Evolutionary conservation across 2,329 filamentous ascomycete species (phyloP), one percentile per base, ranked within the genome.

Genomic region (Penicillium olsonii): DNA sequence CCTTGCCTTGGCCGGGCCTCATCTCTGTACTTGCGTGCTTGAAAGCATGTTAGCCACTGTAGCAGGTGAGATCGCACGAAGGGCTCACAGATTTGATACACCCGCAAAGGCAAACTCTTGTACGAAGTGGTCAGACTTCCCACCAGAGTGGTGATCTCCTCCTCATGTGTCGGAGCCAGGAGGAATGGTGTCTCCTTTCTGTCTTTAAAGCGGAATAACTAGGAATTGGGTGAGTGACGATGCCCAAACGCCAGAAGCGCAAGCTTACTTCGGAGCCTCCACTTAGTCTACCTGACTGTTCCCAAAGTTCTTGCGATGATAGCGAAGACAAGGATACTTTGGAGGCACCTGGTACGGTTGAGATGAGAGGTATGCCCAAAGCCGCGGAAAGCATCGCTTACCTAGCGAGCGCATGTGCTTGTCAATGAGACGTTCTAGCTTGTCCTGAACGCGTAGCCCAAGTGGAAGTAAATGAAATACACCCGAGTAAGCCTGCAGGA

Each of bases 401-500:
- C 87, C 87, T 59, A 94, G 72, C 27, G 79, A 81, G 44, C 78
- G 77, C 94, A 99, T 99, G 67, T 96, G 85, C 65, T 87, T 89
- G 66, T 96, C 92, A 59, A 99, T 87, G 10, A 97, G 74, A 10
- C 75, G 74, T 65, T 96, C 91, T 24, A 97, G 76, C 69, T 97
- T 99, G 43, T 90, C 83, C 63, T 96, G 91, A 0, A 97, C 90
- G 22, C 90, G 83, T 24, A 90, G 78, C 0, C 94, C 94, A 0
- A 99, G 74, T 0, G 94, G 94, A 1, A 99, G 79, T 65, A 96
- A 80, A 64, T 99, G 94, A 62, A 96, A 99, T 29, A 97, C 84
- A 22, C 94, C 94, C 7, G 92, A 84, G 66, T 96, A 88, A 17
- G 90, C 86, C 84, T 91, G 59, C 1, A 27, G 3, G 14, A 5